Evolutionary conservation across 352 stramenopile genomes (phyloP).

Genomic region (Pelagophyceae sp.): DNA sequence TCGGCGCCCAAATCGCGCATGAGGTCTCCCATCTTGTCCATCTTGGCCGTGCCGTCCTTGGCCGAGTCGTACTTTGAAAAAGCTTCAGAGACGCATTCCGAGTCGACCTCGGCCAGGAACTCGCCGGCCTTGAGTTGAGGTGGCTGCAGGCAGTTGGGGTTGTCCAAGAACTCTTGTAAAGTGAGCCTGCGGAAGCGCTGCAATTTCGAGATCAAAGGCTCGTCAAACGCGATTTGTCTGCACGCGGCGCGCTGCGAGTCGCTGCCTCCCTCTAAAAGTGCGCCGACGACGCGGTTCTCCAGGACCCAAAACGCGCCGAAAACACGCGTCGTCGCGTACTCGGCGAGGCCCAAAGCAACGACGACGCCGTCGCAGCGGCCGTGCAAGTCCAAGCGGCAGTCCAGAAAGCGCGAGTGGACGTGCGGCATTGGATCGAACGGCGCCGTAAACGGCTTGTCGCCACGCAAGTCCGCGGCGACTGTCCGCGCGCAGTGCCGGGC

Average conservation of each 20-base stretch:
- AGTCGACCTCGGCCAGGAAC: slow-evolving; percentile 36
- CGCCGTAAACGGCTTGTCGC: neutral
- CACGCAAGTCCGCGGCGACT: slow-evolving; percentile 5
- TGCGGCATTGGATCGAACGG: slow-evolving; percentile 27
- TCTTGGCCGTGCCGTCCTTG: slow-evolving; percentile 21
- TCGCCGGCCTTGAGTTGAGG: slow-evolving; percentile 32
- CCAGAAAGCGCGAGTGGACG: slow-evolving; percentile 31
- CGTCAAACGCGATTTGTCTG: slow-evolving; percentile 26
- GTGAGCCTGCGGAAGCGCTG: slow-evolving; percentile 31
- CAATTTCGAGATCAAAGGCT: slow-evolving; percentile 24
- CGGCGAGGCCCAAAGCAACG: slow-evolving; percentile 30
- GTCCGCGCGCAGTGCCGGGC: slow-evolving; percentile 20
- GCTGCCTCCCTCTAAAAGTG: slow-evolving; percentile 29
- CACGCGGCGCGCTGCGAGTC: slow-evolving; percentile 20
- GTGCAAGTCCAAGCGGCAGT: slow-evolving; percentile 36
- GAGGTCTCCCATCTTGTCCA: slow-evolving; percentile 23
- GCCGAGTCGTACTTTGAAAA: slow-evolving; percentile 26
- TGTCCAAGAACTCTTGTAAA: slow-evolving; percentile 27
- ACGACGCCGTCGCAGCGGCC: slow-evolving; percentile 25
- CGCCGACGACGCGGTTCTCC: slow-evolving; percentile 31
- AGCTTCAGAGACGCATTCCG: slow-evolving; percentile 28
- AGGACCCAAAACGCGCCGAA: slow-evolving; percentile 31
- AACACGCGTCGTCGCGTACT: slow-evolving; percentile 19
- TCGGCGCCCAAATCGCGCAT: slow-evolving; percentile 36
- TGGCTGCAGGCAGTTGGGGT: slow-evolving; percentile 32